These are phyloP conservation scores for Diaporthe australafricana DNA, from an alignment of 2,329 filamentous ascomycete genomes.

Conservation along the genomic window DNA sequence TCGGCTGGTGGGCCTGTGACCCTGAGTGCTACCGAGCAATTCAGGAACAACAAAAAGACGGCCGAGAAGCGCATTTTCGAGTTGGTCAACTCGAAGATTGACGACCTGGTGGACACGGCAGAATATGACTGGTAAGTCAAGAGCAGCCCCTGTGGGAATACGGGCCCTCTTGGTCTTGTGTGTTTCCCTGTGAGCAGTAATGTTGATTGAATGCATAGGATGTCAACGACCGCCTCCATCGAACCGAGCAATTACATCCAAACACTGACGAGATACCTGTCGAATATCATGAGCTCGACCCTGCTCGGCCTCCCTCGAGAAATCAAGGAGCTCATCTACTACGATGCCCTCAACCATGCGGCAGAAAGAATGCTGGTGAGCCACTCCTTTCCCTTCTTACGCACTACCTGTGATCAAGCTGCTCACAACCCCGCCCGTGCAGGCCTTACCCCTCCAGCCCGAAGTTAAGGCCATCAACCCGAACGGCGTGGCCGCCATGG, in stretches of 20 bases:
- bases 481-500: conserved; percentile 83
- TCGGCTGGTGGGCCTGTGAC: conserved; percentile 84
- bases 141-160: background rate
- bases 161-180: too few species aligned
- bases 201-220: conserved; percentile 51
- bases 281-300: conserved; percentile 96
- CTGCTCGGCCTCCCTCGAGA: conserved; percentile 92
- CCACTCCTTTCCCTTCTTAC: conserved; percentile 8
- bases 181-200: background rate
- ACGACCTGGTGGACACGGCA: conserved; percentile 95
- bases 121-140: conserved; percentile 87
- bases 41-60: conserved; percentile 90
- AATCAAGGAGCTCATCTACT: conserved; percentile 98
- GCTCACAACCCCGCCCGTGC: conserved; percentile 37
- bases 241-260: conserved; percentile 96
- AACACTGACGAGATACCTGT: conserved; percentile 90
- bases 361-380: conserved; percentile 83
- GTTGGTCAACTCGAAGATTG: conserved; percentile 97
- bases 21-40: conserved; percentile 85
- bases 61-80: conserved; percentile 99
- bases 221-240: conserved; percentile 66
- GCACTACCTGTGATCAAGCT: background rate
- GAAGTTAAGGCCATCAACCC: conserved; percentile 89
- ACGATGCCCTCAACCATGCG: conserved; percentile 93
- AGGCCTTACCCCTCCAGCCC: conserved; percentile 81